phyloP scores from a whole-genome alignment of 768 basidiomycete species.

The Cyclocybe cylindracea region DNA sequence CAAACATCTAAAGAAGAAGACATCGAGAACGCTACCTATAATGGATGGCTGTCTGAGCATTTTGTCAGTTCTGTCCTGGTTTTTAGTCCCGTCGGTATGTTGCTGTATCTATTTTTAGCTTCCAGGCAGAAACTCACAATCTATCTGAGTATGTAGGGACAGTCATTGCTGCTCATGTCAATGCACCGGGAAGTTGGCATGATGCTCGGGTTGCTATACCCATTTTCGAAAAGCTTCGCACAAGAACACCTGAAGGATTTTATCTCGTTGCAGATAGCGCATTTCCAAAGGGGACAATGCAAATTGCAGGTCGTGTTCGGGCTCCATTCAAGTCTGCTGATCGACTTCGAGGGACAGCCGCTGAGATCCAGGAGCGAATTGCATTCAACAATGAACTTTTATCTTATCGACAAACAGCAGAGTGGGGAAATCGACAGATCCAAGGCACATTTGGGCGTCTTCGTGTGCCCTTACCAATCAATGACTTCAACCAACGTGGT shows the following conservation, averaged over 20 bases:
- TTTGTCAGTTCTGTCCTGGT: slow-evolving; percentile 39
- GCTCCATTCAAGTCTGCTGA: slow-evolving; percentile 38
- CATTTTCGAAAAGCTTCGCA: slow-evolving; percentile 36
- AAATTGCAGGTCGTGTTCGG: slow-evolving; percentile 32
- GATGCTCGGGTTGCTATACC: slow-evolving; percentile 40
- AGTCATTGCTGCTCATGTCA: slow-evolving; percentile 17
- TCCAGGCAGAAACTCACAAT: background rate
- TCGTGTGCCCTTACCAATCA: slow-evolving; percentile 38
- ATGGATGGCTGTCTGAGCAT: slow-evolving; percentile 44
- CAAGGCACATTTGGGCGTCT: slow-evolving; percentile 50
- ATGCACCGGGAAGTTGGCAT: slow-evolving; percentile 52
- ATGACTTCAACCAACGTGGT: slow-evolving; percentile 20
- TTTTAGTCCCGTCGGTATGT: slow-evolving; percentile 33
- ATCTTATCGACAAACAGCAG: slow-evolving; percentile 47
- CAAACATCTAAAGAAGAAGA: slow-evolving; percentile 37
- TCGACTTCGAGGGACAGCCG: slow-evolving; percentile 12
- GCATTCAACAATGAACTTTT: slow-evolving; percentile 39
- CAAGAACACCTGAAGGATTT: slow-evolving; percentile 37
- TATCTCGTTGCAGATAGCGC: slow-evolving; percentile 48
- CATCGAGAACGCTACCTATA: slow-evolving; percentile 48
- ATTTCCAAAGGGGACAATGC: slow-evolving; percentile 37
- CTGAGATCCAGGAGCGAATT: slow-evolving; percentile 21
- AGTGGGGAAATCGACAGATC: slow-evolving; percentile 50
- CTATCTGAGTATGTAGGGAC: slow-evolving; percentile 37
- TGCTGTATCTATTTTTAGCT: background rate